phyloP scores from a whole-genome alignment of 2,329 filamentous ascomycete genomes.

The Monosporascus sp. region DNA sequence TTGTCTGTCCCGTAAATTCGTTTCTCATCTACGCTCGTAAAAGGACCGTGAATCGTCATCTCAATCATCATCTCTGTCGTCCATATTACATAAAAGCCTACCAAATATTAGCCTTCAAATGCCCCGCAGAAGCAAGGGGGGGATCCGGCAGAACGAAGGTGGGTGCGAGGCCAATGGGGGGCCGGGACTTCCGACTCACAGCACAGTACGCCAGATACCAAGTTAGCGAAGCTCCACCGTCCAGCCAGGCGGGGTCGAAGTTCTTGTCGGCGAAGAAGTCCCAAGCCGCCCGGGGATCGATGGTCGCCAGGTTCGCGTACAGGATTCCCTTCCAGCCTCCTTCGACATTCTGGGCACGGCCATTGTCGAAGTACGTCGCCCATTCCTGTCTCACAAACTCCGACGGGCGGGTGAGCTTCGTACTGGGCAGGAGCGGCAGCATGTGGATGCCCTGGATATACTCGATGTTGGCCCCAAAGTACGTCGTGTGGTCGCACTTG shows the following conservation, averaged over 20 bases:
- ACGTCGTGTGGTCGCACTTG: conserved; percentile 90
- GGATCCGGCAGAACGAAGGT: not conserved
- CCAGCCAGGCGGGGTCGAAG: conserved; percentile 66
- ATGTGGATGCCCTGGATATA: conserved; percentile 73
- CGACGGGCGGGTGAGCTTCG: conserved; percentile 59
- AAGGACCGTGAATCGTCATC: not conserved
- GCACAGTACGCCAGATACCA: conserved; percentile 82
- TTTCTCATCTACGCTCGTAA: not conserved
- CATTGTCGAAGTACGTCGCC: conserved; percentile 69
- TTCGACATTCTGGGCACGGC: conserved; percentile 57
- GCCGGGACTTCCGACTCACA: conserved; percentile 39
- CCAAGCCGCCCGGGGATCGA: conserved; percentile 67
- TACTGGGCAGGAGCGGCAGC: conserved; percentile 60
- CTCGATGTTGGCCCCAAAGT: conserved; percentile 71
- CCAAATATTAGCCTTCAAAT: not conserved
- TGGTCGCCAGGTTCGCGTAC: conserved; percentile 74
- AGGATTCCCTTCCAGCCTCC: conserved; percentile 86
- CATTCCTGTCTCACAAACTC: conserved; percentile 80
- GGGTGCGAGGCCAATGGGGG: not conserved
- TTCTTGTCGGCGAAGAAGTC: conserved; percentile 64
- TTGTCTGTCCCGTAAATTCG: not conserved
- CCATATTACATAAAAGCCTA: not conserved
- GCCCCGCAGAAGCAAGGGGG: not conserved
- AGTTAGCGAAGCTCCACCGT: conserved; percentile 77
- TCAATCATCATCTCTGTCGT: not conserved